These are phyloP conservation scores for Eucalyptus microcorys DNA, from an alignment of 345 rosid genomes.

Conservation along the genomic window DNA sequence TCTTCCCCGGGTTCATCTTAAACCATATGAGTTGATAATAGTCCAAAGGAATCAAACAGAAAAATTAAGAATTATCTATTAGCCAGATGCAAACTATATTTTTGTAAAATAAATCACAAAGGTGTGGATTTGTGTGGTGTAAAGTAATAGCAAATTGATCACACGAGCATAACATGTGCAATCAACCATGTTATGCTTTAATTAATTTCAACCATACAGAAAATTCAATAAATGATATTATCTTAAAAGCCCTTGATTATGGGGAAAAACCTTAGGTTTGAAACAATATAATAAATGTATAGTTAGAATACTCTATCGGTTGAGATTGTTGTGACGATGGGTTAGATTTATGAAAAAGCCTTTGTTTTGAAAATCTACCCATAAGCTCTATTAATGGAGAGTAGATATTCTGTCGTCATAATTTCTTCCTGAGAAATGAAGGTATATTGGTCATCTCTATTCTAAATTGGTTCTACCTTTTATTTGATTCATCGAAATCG, in stretches of 20 bases:
- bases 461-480: not conserved
- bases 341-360: not conserved
- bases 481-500: no score
- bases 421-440: no score
- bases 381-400: not conserved
- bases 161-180: fast-evolving
- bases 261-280: not conserved
- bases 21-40: not conserved
- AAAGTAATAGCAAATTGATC: not conserved
- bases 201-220: not conserved
- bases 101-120: not conserved
- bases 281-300: not conserved
- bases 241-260: not conserved
- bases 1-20: not conserved
- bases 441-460: not conserved
- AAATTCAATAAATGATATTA: not conserved
- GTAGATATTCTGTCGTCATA: not conserved
- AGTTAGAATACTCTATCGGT: not conserved
- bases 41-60: not conserved
- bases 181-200: not conserved
- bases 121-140: not conserved
- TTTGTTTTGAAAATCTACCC: not conserved
- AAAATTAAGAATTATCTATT: not conserved
- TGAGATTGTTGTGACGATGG: not conserved
- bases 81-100: not conserved